Evolutionary conservation across 306 rosid species (phyloP).

Genomic region (Casuarina cunninghamiana): DNA sequence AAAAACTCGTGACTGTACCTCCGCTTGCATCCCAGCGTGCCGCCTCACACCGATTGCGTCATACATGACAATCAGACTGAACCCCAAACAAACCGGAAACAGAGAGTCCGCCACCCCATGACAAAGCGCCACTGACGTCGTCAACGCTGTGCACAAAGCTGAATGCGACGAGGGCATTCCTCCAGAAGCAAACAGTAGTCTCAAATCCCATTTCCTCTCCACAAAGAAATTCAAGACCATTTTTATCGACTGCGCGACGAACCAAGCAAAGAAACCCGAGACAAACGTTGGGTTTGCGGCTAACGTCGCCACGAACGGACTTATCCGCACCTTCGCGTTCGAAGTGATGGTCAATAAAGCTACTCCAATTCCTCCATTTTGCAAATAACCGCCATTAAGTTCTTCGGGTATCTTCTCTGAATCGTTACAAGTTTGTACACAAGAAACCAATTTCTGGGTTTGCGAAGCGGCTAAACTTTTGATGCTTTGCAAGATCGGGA

Average conservation of each 20-base stretch:
- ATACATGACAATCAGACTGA: slow-evolving; percentile 83
- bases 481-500: slow-evolving; percentile 32
- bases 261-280: slow-evolving; percentile 68
- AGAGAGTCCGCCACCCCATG: slow-evolving; percentile 58
- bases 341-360: slow-evolving; percentile 68
- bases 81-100: slow-evolving; percentile 85
- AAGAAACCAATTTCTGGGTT: slow-evolving; percentile 31
- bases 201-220: slow-evolving; percentile 69
- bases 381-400: slow-evolving; percentile 36
- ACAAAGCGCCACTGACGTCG: slow-evolving; percentile 83
- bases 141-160: slow-evolving; percentile 75
- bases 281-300: slow-evolving; percentile 85
- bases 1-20: slow-evolving; percentile 42
- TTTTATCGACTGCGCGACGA: slow-evolving; percentile 59
- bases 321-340: slow-evolving; percentile 57
- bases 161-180: slow-evolving; percentile 98
- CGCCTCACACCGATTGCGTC: slow-evolving; percentile 89
- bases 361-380: slow-evolving; percentile 58
- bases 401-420: slow-evolving; percentile 17
- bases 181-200: slow-evolving; percentile 57
- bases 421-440: slow-evolving; percentile 7
- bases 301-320: slow-evolving; percentile 75
- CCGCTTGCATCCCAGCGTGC: slow-evolving; percentile 94
- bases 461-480: slow-evolving; percentile 32
- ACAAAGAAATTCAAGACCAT: slow-evolving; percentile 65